Percentiles rank a stretch among this genome's conserved stretches.
These are phyloP conservation scores for Alternaria panax DNA, from an alignment of 2,329 filamentous ascomycete species.

Conservation along the genomic window DNA sequence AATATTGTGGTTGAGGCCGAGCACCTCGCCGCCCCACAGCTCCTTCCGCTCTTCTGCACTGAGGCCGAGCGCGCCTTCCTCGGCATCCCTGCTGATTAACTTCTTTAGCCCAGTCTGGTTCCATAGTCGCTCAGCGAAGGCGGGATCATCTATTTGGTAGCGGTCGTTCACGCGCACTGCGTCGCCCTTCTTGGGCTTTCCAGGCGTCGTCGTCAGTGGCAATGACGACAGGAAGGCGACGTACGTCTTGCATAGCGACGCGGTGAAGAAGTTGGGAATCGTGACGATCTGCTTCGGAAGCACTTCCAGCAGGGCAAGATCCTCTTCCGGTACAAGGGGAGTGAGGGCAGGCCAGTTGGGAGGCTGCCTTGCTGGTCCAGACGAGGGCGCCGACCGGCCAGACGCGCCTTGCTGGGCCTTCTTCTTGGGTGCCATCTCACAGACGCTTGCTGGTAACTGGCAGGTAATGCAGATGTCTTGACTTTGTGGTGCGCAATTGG, in stretches of 20 bases:
- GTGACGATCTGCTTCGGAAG: constrained; percentile 74
- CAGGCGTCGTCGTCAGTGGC: constrained; percentile 78
- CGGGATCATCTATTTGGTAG: constrained; percentile 78
- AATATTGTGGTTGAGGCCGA: constrained; percentile 90
- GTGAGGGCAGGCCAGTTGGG: constrained; percentile 76
- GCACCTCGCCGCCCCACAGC: constrained; percentile 78
- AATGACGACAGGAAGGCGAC: constrained; percentile 74
- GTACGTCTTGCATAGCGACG: constrained; percentile 77
- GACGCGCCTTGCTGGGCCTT: constrained; percentile 24
- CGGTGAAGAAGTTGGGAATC: constrained; percentile 76
- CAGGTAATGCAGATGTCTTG: background rate
- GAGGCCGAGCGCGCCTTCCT: constrained; percentile 43
- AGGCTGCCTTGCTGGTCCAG: constrained; percentile 26
- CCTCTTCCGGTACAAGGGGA: constrained; percentile 70
- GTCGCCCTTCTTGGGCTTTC: constrained; percentile 78
- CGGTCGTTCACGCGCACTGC: constrained; percentile 89
- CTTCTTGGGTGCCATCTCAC: constrained; percentile 43
- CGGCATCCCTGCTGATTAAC: constrained; percentile 53
- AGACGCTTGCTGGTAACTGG: background rate
- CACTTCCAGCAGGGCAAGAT: constrained; percentile 67
- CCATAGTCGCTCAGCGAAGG: constrained; percentile 80
- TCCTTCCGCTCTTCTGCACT: constrained; percentile 43
- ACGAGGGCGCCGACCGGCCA: constrained; percentile 1
- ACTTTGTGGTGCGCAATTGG: background rate
- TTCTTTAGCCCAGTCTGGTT: constrained; percentile 75